Percentiles rank a stretch among this genome's conserved stretches.
phyloP scores from a whole-genome alignment of 78 protist species.

The Protostelium mycophagum region DNA sequence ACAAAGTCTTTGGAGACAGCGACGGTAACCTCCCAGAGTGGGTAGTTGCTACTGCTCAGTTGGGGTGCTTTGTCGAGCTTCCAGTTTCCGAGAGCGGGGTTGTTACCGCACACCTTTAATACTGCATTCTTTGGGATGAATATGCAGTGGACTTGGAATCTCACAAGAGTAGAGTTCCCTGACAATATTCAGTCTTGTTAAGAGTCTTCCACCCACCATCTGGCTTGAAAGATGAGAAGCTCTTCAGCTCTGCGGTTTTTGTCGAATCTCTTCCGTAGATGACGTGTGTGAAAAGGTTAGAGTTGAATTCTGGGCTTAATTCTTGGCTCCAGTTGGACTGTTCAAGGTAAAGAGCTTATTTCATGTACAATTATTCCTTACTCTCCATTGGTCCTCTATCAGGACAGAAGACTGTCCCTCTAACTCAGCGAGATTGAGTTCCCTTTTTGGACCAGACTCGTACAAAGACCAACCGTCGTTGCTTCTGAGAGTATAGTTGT shows the following conservation, averaged over 20 bases:
- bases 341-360: not conserved
- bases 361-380: not conserved
- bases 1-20: conserved; percentile 42
- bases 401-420: not conserved
- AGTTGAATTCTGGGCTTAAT: not conserved
- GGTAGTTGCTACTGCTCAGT: conserved; percentile 16
- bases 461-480: not conserved
- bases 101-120: conserved; percentile 44
- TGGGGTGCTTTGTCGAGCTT: conserved; percentile 40
- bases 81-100: conserved; percentile 49
- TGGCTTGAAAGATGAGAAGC: not conserved
- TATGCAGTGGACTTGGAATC: conserved; percentile 47
- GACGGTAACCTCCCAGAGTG: conserved; percentile 37
- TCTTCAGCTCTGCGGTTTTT: not conserved
- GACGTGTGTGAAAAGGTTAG: not conserved
- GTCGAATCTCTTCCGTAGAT: not conserved
- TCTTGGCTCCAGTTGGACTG: not conserved
- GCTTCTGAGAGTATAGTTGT: not conserved
- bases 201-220: not conserved
- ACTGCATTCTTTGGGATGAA: conserved; percentile 17
- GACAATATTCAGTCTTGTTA: not conserved
- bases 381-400: not conserved
- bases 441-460: not conserved
- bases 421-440: not conserved
- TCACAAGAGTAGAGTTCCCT: conserved; percentile 13